phyloP scores from a whole-genome alignment of 805 yeast genomes.

The Wickerhamiella allomyrinae region DNA sequence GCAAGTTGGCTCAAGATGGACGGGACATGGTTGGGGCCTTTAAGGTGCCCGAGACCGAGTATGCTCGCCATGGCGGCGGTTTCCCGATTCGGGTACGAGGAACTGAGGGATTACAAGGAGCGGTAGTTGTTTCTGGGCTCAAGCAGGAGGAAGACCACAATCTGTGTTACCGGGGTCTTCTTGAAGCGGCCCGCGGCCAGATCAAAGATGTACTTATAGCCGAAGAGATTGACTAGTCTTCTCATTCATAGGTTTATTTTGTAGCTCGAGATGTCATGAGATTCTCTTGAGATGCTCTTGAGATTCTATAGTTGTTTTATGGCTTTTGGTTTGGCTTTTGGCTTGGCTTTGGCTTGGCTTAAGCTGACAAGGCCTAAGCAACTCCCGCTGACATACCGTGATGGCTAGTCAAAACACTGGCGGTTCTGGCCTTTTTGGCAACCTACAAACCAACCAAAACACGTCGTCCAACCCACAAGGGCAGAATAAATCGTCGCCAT shows the following conservation, averaged over 20 bases:
- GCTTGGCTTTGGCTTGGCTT: too few relatives aligned
- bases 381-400: background rate
- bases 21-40: constrained; percentile 14
- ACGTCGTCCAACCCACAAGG: background rate
- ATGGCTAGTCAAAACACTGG: background rate
- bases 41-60: constrained; percentile 15
- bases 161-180: constrained; percentile 14
- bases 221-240: too few relatives aligned
- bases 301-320: too few relatives aligned
- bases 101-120: constrained; percentile 21
- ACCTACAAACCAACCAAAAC: background rate
- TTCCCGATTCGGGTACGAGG: constrained; percentile 23
- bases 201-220: too few relatives aligned
- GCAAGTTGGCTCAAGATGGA: constrained; percentile 16
- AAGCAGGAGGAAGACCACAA: constrained; percentile 21
- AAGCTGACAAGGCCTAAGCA: too few relatives aligned
- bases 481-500: background rate
- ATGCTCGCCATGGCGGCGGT: constrained; percentile 22
- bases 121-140: constrained; percentile 21
- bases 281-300: too few relatives aligned
- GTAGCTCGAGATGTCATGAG: too few relatives aligned
- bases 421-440: background rate
- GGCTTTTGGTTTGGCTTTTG: too few relatives aligned
- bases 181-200: background rate
- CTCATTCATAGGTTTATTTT: too few relatives aligned